Evolutionary conservation across 306 rosid species (phyloP), one percentile per base, ranked within the genome.

Genomic region (Sicyos baderoa): DNA sequence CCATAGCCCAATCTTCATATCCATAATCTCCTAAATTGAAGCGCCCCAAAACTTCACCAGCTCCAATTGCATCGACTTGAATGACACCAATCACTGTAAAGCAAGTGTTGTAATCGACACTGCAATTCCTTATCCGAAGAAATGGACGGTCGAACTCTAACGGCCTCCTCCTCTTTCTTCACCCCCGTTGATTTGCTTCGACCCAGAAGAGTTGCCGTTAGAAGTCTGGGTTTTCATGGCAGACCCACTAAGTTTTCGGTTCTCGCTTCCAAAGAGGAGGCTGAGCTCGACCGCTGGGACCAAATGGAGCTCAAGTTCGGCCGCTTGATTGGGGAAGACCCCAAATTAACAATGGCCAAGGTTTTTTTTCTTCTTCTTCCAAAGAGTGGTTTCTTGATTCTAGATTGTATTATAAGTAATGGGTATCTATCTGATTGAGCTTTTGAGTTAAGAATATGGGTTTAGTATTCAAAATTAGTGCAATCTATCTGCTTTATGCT

Each of bases 261-360:
- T 54, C 72, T 17, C 23, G 88, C 90, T 57, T 84, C 96, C 25
- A 82, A 76, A 45, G 89, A 88, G 44, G 84, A 83, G 9, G 80
- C 88, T 8, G 79, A 88, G 76, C 76, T 90, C 68, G 85, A 94
- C 66, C 78, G 72, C 21, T 6, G 83, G 68, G 97, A 94, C 88
- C 87, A 76, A 40, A 86, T 86, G 96, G 99, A 94, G 74, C 87
- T 90, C 84, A 85, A 88, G 78, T 88, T 94, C 66, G 99, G 96
- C n/a, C 88, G 88, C 71, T 74, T 90, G 79, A 78, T 94, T 23
- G 97, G 96, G 2, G 97, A 90, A 73, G 99, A 94, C 84, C 99
- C 99, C 5, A 85, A 90, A 57, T 89, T 94, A 68, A 90, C 99
- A 62, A 80, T 88, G 64, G 96, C 97, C 55, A 90, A 90, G 96